Base-by-base conservation (phyloP, 2,329 filamentous ascomycete species). In the Xylariaceae sp. region DNA sequence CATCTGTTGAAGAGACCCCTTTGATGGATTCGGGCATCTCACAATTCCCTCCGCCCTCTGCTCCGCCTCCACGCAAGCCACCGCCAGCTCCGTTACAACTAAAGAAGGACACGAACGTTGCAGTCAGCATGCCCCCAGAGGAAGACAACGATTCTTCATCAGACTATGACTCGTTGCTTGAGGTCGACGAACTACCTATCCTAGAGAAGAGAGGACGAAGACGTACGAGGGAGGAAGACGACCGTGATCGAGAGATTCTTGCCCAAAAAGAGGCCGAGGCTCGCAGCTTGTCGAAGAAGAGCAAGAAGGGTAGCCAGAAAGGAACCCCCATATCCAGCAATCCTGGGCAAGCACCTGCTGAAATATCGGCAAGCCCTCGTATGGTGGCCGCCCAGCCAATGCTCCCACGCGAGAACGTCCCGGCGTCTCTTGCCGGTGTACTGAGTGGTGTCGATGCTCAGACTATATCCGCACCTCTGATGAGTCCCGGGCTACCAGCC, bases 221-320 rank as follows among this genome's bases (percentile, higher is more conserved):
- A 53, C 88, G 85, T 63, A 95, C 89, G 3, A 78, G 90, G 39
- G 89, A 91, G 61, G 88, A 95, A 47, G 90, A 96, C 55, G 89
- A 96, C 52, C 75, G 76, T 41, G 78, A 88, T 41, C 80, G 90
- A 36, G 87, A 91, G 58, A 71, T 80, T 12, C 63, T 82, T n/a
- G 79, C 77, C 1, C 61, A 77, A 35, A 75, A 81, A 56, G 82
- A 89, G 54, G 78, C 83, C 11, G 83, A 88, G 56, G 73, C 76
- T 19, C 76, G 84, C 44, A 89, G 85, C 62, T 67, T 79, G 22
- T 90, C 87, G 0, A 87, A 86, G 61, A 88, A 86, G 71, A 83
- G 74, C 61, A 82, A 76, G 59, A 73, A 69, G 49, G 69, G 68
- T 45, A 72, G 72, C 52, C 73, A 74, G 30, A 71, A 72, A 39